Percentiles rank a stretch among this genome's conserved stretches.
These are phyloP conservation scores for Phytophthora hibernalis DNA, from an alignment of 352 stramenopile genomes.

Conservation along the genomic window DNA sequence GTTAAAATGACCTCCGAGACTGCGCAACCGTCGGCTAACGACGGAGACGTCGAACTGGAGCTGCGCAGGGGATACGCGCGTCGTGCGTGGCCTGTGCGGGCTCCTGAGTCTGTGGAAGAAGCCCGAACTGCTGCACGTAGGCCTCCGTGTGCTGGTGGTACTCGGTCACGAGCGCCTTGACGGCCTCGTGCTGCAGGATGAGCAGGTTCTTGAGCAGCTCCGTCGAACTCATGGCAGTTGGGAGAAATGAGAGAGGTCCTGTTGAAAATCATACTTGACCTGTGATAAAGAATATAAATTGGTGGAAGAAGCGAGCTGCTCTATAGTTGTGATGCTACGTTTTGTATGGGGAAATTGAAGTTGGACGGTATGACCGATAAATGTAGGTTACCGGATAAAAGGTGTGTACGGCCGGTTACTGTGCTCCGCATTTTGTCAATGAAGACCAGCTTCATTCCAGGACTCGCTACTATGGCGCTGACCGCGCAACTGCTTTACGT, in stretches of 20 bases:
- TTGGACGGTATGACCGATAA: too few species aligned
- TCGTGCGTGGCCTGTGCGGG: constrained; percentile 20
- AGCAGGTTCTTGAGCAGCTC: constrained; percentile 65
- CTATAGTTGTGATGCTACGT: too few species aligned
- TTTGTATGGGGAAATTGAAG: too few species aligned
- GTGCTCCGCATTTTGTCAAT: too few species aligned
- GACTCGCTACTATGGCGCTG: neutral
- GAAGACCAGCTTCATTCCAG: neutral
- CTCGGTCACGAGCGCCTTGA: constrained; percentile 51
- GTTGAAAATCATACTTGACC: neutral
- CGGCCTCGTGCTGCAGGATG: constrained; percentile 62
- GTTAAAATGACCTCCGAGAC: constrained; percentile 53
- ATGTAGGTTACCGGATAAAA: too few species aligned
- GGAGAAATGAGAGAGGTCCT: neutral
- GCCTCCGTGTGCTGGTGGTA: constrained; percentile 75
- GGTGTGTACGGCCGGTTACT: too few species aligned
- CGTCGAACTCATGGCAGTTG: constrained; percentile 15
- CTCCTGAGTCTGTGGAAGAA: constrained; percentile 53
- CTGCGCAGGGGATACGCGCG: constrained; percentile 46
- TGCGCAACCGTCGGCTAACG: constrained; percentile 36
- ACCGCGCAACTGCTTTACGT: constrained; percentile 7
- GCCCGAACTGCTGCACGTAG: constrained; percentile 63
- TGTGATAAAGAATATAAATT: neutral
- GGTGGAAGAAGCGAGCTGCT: too few species aligned
- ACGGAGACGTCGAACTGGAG: constrained; percentile 22